Conservation (phyloP, 2,329 filamentous ascomycete genomes). For the Annulohypoxylon truncatum region DNA sequence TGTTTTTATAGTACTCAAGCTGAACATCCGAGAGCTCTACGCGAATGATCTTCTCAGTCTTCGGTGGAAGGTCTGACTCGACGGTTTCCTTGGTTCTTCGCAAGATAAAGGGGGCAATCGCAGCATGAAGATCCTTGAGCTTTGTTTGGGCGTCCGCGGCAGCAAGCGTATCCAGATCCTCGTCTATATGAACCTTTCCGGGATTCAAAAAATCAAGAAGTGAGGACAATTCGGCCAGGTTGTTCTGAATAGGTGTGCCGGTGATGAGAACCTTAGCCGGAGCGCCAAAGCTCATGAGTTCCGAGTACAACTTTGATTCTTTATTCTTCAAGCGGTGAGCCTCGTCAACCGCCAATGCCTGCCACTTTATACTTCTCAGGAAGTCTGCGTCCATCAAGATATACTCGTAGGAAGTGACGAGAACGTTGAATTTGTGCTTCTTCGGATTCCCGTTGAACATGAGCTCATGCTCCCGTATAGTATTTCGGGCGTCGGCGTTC, state of each 20-base stretch:
- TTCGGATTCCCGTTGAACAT: conserved; percentile 86
- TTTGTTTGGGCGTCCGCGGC: conserved; percentile 87
- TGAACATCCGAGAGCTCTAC: conserved; percentile 97
- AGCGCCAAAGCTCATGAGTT: conserved; percentile 85
- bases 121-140: conserved; percentile 83
- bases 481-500: conserved; percentile 84
- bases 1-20: conserved; percentile 98
- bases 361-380: conserved; percentile 93
- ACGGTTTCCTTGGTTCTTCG: conserved; percentile 97
- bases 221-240: conserved; percentile 89
- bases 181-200: conserved; percentile 90
- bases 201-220: conserved; percentile 97
- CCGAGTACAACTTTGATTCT: conserved; percentile 91
- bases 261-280: conserved; percentile 94
- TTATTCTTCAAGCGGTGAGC: conserved; percentile 96
- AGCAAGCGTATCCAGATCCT: conserved; percentile 83
- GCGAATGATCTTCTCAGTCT: conserved; percentile 98
- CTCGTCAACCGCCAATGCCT: conserved; percentile 95
- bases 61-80: conserved; percentile 93
- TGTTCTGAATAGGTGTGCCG: conserved; percentile 97
- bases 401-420: conserved; percentile 97
- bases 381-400: conserved; percentile 88
- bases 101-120: conserved; percentile 93
- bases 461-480: conserved; percentile 91
- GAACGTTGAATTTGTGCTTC: conserved; percentile 96